Evolutionary conservation across 2,329 filamentous ascomycete genomes (phyloP).

Genomic region (Coleophoma crateriformis): DNA sequence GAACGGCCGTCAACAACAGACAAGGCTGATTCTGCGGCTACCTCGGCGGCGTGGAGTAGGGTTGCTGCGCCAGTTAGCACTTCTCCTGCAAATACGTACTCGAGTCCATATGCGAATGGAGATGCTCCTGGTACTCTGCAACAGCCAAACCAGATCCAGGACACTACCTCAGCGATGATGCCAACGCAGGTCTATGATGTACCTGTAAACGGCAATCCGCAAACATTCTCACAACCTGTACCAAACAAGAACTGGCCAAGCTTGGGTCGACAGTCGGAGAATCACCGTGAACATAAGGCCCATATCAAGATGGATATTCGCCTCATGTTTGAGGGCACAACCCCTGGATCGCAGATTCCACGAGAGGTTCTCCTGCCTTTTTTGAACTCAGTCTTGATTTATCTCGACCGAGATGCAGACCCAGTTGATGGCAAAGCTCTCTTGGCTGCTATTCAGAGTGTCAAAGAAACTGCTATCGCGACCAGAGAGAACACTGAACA

Average conservation of each 20-base stretch:
- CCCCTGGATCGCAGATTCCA: constrained; percentile 2
- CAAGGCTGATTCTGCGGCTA: not conserved
- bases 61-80: not conserved
- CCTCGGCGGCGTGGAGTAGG: not conserved
- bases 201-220: not conserved
- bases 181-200: too few relatives aligned
- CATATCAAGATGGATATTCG: constrained; percentile 6
- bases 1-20: not conserved
- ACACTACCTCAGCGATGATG: too few relatives aligned
- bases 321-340: constrained; percentile 2
- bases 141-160: not conserved
- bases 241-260: constrained; percentile 2
- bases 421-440: constrained; percentile 5
- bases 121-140: not conserved
- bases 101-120: not conserved
- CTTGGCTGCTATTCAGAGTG: constrained; percentile 1
- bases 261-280: constrained; percentile 2
- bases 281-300: constrained; percentile 3
- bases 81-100: not conserved
- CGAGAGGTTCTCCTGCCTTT: constrained; percentile 5
- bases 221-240: not conserved
- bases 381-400: constrained; percentile 3
- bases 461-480: constrained; percentile 1
- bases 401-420: constrained; percentile 5
- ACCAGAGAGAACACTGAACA: not conserved